Percentiles rank a stretch among this genome's conserved stretches.
phyloP scores from a whole-genome alignment of 2,329 filamentous ascomycete species.

The Alternaria sp. region DNA sequence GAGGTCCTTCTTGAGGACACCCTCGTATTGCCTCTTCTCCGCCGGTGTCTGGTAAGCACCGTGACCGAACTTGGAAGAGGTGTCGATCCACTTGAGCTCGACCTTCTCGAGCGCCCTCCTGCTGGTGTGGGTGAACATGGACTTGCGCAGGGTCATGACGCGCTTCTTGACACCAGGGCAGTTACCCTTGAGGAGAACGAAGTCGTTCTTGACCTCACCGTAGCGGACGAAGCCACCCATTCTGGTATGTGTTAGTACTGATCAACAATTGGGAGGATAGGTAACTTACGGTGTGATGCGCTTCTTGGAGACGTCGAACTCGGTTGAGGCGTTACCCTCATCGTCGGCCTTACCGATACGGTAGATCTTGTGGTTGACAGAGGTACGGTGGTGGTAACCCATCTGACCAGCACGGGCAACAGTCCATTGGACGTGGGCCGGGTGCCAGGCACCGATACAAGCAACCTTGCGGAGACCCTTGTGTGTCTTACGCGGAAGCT shows the following conservation, averaged over 20 bases:
- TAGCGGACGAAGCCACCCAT: conserved; percentile 99
- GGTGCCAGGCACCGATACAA: conserved; percentile 99
- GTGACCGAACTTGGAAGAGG: conserved; percentile 99
- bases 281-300: conserved; percentile 94
- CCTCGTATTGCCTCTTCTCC: conserved; percentile 98
- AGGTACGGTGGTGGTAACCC: conserved; percentile 99
- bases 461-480: conserved; percentile 99
- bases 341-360: conserved; percentile 92
- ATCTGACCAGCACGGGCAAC: conserved; percentile 99
- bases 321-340: conserved; percentile 91
- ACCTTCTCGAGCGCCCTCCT: conserved; percentile 98
- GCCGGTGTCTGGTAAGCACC: conserved; percentile 98
- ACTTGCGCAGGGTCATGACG: conserved; percentile 98
- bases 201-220: conserved; percentile 99
- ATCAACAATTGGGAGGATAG: neutral
- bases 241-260: conserved; percentile 63
- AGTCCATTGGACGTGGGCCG: conserved; percentile 99
- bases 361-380: conserved; percentile 99
- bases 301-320: conserved; percentile 99
- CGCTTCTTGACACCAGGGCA: conserved; percentile 99
- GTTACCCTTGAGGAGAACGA: conserved; percentile 96
- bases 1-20: conserved; percentile 99
- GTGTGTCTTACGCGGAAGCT: conserved; percentile 99
- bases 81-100: conserved; percentile 99
- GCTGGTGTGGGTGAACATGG: conserved; percentile 96